phyloP scores from a whole-genome alignment of 176 grass and related monocot genomes.

The Paspalum notatum region DNA sequence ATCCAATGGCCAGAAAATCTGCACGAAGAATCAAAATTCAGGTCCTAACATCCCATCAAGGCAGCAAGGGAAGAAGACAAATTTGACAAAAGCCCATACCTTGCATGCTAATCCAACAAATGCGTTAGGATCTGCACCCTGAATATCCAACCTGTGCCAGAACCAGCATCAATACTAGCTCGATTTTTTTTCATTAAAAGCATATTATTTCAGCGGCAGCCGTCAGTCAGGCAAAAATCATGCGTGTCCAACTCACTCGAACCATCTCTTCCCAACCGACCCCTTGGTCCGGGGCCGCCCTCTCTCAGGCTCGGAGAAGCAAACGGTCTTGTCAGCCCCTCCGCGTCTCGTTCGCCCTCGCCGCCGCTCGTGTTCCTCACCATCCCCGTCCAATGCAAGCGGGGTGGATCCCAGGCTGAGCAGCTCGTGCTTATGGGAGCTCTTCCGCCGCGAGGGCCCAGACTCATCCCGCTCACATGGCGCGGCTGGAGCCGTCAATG shows the following conservation, averaged over 20 bases:
- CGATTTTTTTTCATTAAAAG: background rate
- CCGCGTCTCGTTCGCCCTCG: slow-evolving; percentile 34
- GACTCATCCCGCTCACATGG: slow-evolving; percentile 4
- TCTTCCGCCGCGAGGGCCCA: slow-evolving; percentile 41
- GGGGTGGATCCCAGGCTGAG: slow-evolving; percentile 42
- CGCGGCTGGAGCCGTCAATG: slow-evolving; percentile 9
- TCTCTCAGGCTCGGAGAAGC: slow-evolving; percentile 37
- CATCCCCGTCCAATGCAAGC: slow-evolving; percentile 40
- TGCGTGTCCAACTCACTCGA: slow-evolving; percentile 75
- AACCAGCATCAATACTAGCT: slow-evolving; percentile 30
- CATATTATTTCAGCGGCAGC: background rate
- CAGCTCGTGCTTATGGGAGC: slow-evolving; percentile 52
- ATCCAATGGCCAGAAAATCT: slow-evolving; percentile 97
- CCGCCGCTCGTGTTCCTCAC: background rate
- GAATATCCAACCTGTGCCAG: slow-evolving; percentile 71
- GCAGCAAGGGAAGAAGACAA: slow-evolving; percentile 4
- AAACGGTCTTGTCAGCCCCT: slow-evolving; percentile 25
- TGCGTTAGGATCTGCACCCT: slow-evolving; percentile 50
- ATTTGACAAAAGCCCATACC: slow-evolving; percentile 40
- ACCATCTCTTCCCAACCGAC: slow-evolving; percentile 65
- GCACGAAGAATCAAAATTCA: slow-evolving; percentile 29
- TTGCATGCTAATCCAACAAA: slow-evolving; percentile 88
- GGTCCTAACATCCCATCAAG: background rate
- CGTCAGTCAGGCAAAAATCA: background rate
- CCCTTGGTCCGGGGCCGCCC: slow-evolving; percentile 46